Evolutionary conservation across 1,139 yeast genomes (phyloP).

Genomic region (Candida sp.): DNA sequence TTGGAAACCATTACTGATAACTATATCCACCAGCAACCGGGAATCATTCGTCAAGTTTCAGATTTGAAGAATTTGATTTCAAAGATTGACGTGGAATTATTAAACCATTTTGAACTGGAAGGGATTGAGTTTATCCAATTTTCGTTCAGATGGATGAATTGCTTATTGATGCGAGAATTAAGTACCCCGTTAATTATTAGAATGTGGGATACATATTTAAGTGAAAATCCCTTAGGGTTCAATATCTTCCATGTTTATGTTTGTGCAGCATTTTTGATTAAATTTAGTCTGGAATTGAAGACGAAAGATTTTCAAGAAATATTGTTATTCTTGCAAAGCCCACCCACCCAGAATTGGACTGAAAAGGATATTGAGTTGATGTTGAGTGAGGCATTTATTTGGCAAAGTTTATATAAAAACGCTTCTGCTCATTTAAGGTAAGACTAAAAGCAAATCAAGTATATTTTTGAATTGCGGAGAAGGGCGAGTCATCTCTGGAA

Average conservation of each 20-base stretch:
- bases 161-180: conserved; percentile 91
- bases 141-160: conserved; percentile 98
- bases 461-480: too few species aligned
- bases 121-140: conserved; percentile 92
- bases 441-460: too few species aligned
- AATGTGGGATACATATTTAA: conserved; percentile 97
- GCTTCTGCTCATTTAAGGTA: conserved; percentile 75
- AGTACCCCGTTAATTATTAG: conserved; percentile 74
- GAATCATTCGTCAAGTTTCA: conserved; percentile 85
- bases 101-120: conserved; percentile 72
- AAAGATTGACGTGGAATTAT: conserved; percentile 73
- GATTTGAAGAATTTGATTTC: conserved; percentile 75
- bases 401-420: conserved; percentile 91
- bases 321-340: conserved; percentile 81
- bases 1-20: conserved; percentile 95
- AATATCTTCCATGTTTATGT: conserved; percentile 94
- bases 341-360: conserved; percentile 84
- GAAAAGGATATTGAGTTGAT: conserved; percentile 89
- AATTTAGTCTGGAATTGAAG: conserved; percentile 75
- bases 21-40: conserved; percentile 98
- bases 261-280: conserved; percentile 95
- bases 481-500: too few species aligned
- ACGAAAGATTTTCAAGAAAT: conserved; percentile 95
- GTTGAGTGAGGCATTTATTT: conserved; percentile 92
- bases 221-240: conserved; percentile 87